These are phyloP conservation scores for Geranium incanum DNA, from an alignment of 441 rosid genomes.

Conservation along the genomic window DNA sequence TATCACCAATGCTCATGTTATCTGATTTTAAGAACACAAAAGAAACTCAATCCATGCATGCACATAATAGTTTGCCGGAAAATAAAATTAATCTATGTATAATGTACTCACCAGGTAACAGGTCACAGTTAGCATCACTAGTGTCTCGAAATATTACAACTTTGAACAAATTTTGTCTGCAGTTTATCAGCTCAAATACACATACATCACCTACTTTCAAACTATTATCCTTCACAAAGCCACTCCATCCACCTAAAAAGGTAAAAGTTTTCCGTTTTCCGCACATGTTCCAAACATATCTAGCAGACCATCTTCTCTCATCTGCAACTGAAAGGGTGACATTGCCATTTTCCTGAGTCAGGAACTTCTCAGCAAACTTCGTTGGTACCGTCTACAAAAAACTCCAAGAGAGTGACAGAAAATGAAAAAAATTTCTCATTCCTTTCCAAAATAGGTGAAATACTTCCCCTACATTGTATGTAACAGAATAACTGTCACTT, in stretches of 20 bases:
- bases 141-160: slow-evolving; percentile 12
- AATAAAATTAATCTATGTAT: too few species aligned
- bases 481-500: too few species aligned
- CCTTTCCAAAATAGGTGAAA: too few species aligned
- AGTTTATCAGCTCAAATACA: slow-evolving; percentile 15
- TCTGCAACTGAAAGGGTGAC: not conserved
- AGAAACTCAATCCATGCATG: not conserved
- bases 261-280: not conserved
- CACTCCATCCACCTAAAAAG: slow-evolving; percentile 7
- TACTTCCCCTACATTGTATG: too few species aligned
- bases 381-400: not conserved
- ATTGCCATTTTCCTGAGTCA: not conserved
- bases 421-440: not conserved
- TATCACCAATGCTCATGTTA: not conserved
- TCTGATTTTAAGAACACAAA: not conserved
- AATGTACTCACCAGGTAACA: not conserved
- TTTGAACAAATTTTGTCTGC: slow-evolving; percentile 1
- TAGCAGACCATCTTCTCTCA: slow-evolving; percentile 11
- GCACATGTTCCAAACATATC: not conserved
- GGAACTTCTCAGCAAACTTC: not conserved
- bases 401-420: not conserved
- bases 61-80: not conserved
- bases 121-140: not conserved
- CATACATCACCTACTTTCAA: slow-evolving; percentile 17
- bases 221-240: slow-evolving; percentile 15